phyloP scores from a whole-genome alignment of 495 filamentous ascomycete species.

The Xylaria palmicola region DNA sequence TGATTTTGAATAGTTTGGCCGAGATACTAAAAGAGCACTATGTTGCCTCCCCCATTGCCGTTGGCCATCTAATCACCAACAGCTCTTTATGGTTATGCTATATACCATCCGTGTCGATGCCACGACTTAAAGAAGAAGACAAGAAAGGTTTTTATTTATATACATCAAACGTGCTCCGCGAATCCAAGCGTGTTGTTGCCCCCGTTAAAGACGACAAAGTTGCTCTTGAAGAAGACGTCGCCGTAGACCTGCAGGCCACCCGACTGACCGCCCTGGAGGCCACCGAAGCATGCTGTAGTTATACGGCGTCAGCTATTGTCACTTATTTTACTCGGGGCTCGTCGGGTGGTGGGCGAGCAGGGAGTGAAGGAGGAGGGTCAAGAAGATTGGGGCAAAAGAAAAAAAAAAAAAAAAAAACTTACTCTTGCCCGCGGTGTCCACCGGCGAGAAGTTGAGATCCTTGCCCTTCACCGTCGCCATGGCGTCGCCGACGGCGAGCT shows the following conservation, averaged over 20 bases:
- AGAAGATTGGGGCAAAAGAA: background rate
- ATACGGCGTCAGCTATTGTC: conserved; percentile 14
- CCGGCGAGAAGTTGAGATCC: conserved; percentile 63
- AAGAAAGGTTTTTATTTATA: background rate
- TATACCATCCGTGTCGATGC: too few species aligned
- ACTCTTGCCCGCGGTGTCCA: conserved; percentile 42
- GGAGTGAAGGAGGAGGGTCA: background rate
- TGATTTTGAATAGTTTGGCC: too few species aligned
- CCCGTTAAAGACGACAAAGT: conserved; percentile 77
- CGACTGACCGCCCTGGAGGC: conserved; percentile 62
- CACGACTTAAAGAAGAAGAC: background rate
- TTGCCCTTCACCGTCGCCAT: conserved; percentile 65
- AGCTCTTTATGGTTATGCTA: too few species aligned
- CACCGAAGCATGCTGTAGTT: conserved; percentile 66
- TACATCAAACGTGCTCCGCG: conserved; percentile 47
- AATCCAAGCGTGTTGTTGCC: conserved; percentile 61
- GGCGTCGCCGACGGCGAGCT: conserved; percentile 59
- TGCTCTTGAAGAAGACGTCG: conserved; percentile 75
- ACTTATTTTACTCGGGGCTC: background rate
- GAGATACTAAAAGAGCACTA: too few species aligned
- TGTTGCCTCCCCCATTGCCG: too few species aligned
- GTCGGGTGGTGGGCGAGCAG: background rate
- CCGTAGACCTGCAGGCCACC: conserved; percentile 68
- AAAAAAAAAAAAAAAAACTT: conserved; percentile 23
- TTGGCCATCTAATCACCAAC: too few species aligned